Conservation (phyloP, 164 flowering plant genomes). For the Chimonanthus praecox region DNA sequence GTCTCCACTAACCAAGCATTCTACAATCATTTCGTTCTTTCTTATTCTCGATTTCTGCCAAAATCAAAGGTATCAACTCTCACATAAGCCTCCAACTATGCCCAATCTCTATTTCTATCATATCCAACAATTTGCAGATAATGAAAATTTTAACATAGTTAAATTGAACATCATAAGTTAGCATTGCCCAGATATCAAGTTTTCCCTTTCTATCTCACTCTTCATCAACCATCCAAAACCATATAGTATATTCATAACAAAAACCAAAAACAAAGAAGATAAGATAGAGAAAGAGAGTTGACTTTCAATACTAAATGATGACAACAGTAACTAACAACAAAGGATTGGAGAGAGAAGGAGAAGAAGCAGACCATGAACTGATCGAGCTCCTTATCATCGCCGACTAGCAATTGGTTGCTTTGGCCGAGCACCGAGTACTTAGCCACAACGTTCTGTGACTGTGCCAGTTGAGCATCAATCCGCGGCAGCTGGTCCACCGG, state of each 20-base stretch:
- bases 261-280: neutral
- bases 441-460: constrained; percentile 55
- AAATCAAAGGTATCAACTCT: neutral
- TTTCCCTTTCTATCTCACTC: neutral
- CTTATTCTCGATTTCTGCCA: neutral
- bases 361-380: constrained; percentile 64
- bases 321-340: neutral
- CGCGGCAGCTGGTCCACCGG: constrained; percentile 87
- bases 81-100: neutral
- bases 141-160: too few species aligned
- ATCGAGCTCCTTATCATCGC: constrained; percentile 73
- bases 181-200: neutral
- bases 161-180: neutral
- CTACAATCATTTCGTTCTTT: neutral
- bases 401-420: constrained; percentile 17
- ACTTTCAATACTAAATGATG: too few species aligned
- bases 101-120: neutral
- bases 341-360: neutral
- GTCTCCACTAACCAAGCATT: neutral
- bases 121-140: neutral
- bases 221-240: neutral
- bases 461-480: constrained; percentile 78
- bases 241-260: neutral
- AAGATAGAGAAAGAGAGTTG: too few species aligned
- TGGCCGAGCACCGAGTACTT: constrained; percentile 49